These are phyloP conservation scores for Myriangium duriaei DNA, from an alignment of 2,329 filamentous ascomycete genomes.

Conservation along the genomic window DNA sequence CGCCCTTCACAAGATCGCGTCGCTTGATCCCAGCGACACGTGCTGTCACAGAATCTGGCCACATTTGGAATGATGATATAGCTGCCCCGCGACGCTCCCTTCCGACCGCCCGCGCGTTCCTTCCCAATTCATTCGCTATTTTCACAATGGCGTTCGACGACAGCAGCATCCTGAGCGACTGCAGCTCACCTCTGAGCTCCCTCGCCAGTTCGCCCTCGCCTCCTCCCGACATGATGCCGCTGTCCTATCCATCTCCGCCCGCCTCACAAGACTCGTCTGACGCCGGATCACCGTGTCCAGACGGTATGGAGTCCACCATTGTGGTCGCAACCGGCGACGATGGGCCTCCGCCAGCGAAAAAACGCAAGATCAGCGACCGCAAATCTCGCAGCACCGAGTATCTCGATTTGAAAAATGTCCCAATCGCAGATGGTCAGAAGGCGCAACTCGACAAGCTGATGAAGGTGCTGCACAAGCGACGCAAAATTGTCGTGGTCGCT, in stretches of 20 bases:
- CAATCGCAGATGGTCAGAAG: constrained; percentile 44
- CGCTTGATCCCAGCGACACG: not conserved
- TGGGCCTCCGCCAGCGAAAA: constrained; percentile 60
- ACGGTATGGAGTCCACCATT: constrained; percentile 29
- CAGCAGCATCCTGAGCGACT: constrained; percentile 15
- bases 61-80: not conserved
- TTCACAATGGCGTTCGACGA: constrained; percentile 21
- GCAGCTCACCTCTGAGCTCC: constrained; percentile 30
- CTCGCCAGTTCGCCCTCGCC: constrained; percentile 25
- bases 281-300: constrained; percentile 33
- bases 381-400: constrained; percentile 69
- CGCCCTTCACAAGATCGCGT: too few relatives aligned
- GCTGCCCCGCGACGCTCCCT: not conserved
- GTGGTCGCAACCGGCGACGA: constrained; percentile 38
- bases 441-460: constrained; percentile 57
- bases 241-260: constrained; percentile 19
- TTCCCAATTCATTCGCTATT: not conserved
- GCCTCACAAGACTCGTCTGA: constrained; percentile 35
- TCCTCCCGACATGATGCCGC: constrained; percentile 18
- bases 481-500: constrained; percentile 93
- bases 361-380: constrained; percentile 52
- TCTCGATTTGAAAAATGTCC: constrained; percentile 53
- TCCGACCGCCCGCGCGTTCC: not conserved
- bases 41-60: too few relatives aligned
- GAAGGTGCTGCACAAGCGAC: constrained; percentile 68